Conservation (phyloP, 768 basidiomycete genomes). For the Russula virescens region DNA sequence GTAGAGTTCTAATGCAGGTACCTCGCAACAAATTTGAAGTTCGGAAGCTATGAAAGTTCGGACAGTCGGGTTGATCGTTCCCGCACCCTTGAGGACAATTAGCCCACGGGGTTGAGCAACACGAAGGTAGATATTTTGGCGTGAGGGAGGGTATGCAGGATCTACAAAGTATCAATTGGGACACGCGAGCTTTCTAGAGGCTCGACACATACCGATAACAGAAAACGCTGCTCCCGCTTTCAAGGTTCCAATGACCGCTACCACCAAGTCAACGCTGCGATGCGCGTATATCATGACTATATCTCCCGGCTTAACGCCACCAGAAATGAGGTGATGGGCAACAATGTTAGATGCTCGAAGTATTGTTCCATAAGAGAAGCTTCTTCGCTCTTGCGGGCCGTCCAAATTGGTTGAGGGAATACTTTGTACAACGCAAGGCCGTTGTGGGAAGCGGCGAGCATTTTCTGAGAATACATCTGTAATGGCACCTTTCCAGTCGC, state of each 20-base stretch:
- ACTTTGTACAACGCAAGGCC: slow-evolving; percentile 86
- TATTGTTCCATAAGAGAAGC: slow-evolving; percentile 76
- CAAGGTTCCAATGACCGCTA: slow-evolving; percentile 93
- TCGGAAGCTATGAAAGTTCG: slow-evolving; percentile 75
- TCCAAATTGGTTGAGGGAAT: slow-evolving; percentile 38
- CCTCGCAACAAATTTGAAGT: slow-evolving; percentile 81
- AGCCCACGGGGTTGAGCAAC: slow-evolving; percentile 91
- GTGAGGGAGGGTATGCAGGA: slow-evolving; percentile 90
- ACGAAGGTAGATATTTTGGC: slow-evolving; percentile 88
- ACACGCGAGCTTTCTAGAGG: slow-evolving; percentile 1
- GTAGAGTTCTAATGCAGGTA: slow-evolving; percentile 80
- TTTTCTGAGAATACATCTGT: slow-evolving; percentile 91
- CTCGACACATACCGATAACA: slow-evolving; percentile 71
- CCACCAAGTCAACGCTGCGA: slow-evolving; percentile 91
- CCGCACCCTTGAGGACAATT: slow-evolving; percentile 87
- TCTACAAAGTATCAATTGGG: slow-evolving; percentile 42
- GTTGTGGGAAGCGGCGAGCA: slow-evolving; percentile 70
- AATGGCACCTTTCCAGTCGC: slow-evolving; percentile 95
- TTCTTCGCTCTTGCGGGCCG: slow-evolving; percentile 46
- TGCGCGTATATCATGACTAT: slow-evolving; percentile 98
- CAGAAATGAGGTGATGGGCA: slow-evolving; percentile 81
- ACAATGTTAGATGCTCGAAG: slow-evolving; percentile 82
- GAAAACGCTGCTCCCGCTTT: slow-evolving; percentile 97
- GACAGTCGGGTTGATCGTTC: slow-evolving; percentile 70
- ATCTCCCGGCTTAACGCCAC: slow-evolving; percentile 86